Evolutionary conservation across 306 rosid genomes (phyloP).

Genomic region (Crotalaria pallida): DNA sequence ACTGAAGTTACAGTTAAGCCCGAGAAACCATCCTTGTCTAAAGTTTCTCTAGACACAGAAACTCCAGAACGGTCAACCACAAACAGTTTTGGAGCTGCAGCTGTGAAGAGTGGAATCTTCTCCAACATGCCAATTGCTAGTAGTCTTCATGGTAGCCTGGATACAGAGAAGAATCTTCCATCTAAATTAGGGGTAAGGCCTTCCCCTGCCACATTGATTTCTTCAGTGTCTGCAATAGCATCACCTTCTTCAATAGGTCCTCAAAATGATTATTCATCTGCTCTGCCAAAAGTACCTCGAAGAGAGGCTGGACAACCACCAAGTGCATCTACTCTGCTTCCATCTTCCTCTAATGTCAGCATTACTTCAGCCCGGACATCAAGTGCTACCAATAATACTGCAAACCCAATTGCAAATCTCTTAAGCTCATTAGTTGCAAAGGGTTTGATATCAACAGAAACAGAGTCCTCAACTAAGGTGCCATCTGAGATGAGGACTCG

Average conservation of each 20-base stretch:
- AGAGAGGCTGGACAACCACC: conserved; percentile 43
- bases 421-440: conserved; percentile 82
- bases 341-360: conserved; percentile 39
- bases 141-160: conserved; percentile 36
- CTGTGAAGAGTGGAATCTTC: conserved; percentile 59
- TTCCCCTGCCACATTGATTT: conserved; percentile 27
- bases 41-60: conserved; percentile 37
- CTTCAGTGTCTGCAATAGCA: conserved; percentile 29
- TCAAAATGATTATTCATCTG: conserved; percentile 28
- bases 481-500: conserved; percentile 28
- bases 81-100: conserved; percentile 53
- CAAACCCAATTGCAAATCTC: conserved; percentile 69
- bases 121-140: conserved; percentile 35
- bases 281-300: conserved; percentile 23
- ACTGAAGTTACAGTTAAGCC: conserved; percentile 35
- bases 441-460: conserved; percentile 76
- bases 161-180: conserved; percentile 29
- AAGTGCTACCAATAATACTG: conserved; percentile 27
- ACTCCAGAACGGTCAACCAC: conserved; percentile 43
- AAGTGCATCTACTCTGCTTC: conserved; percentile 29
- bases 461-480: conserved; percentile 31
- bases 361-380: conserved; percentile 41
- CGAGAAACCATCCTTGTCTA: conserved; percentile 24
- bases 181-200: conserved; percentile 36
- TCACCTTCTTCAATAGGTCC: conserved; percentile 40